Percentiles rank a stretch among this genome's conserved stretches.
phyloP scores from a whole-genome alignment of 108 stramenopile species.

The Aureococcus anophagefferens region DNA sequence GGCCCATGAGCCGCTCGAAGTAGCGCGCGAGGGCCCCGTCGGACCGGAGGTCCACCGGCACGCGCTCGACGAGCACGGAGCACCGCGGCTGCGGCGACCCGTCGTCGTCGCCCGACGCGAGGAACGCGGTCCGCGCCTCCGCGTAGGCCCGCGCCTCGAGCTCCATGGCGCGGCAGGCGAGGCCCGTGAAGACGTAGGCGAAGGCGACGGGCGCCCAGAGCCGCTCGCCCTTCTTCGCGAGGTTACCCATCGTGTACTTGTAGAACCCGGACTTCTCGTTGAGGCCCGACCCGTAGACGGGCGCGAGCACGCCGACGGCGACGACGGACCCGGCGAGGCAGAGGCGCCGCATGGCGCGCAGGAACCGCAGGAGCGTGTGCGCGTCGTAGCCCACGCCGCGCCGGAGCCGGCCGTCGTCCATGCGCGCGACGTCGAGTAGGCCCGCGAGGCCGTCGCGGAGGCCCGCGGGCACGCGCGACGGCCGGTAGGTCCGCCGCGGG shows the following conservation, averaged over 20 bases:
- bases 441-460: too few species aligned
- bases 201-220: neutral
- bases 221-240: neutral
- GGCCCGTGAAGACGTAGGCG: neutral
- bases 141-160: neutral
- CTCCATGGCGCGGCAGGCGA: neutral
- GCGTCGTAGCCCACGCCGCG: neutral
- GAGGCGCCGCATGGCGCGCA: neutral
- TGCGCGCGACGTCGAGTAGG: too few species aligned
- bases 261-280: neutral
- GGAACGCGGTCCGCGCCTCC: neutral
- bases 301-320: neutral
- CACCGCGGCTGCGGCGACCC: neutral
- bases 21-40: neutral
- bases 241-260: neutral
- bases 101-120: neutral
- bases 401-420: too few species aligned
- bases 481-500: too few species aligned
- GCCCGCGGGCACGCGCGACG: too few species aligned
- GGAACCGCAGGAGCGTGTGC: neutral
- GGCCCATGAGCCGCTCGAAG: neutral
- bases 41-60: neutral
- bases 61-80: neutral
- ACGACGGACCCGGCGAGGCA: neutral
- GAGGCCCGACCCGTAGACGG: neutral